These are phyloP conservation scores for Xylaria longipes DNA, from an alignment of 495 filamentous ascomycete species.

Conservation along the genomic window DNA sequence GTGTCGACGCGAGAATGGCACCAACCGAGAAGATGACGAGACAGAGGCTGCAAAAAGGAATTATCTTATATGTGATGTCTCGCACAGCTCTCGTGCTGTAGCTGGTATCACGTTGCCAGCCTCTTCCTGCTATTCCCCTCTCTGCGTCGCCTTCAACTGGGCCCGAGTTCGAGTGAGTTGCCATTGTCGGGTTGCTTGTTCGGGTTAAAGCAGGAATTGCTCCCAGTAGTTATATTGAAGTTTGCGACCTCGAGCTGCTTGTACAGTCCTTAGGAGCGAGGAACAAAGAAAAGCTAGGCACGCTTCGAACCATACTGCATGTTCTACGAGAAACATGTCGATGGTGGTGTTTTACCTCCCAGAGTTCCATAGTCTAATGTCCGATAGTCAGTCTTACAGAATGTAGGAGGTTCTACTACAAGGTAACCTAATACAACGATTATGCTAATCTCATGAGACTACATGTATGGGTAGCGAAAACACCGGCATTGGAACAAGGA, in stretches of 20 bases:
- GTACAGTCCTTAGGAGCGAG: conserved; percentile 27
- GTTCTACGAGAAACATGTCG: conserved; percentile 30
- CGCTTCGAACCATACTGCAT: conserved; percentile 29
- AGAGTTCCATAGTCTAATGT: neutral
- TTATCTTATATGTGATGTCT: conserved; percentile 33
- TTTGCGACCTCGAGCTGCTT: conserved; percentile 10
- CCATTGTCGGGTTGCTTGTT: conserved; percentile 28
- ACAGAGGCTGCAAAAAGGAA: conserved; percentile 27
- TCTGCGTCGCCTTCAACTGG: conserved; percentile 27
- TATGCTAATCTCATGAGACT: neutral
- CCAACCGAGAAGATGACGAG: conserved; percentile 33
- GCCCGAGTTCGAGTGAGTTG: conserved; percentile 21
- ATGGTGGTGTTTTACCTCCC: neutral
- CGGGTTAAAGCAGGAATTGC: neutral
- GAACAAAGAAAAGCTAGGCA: conserved; percentile 14
- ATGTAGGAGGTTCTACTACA: neutral
- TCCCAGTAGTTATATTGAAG: neutral
- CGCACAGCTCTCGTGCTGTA: conserved; percentile 24
- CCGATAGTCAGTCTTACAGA: neutral
- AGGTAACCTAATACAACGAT: neutral
- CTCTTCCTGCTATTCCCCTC: conserved; percentile 8
- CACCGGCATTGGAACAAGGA: neutral
- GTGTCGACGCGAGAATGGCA: conserved; percentile 28
- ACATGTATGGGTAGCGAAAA: neutral
- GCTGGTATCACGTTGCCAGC: neutral